A percentile compares a stretch with the other conserved stretches of the same genome.
Evolutionary conservation across 495 filamentous ascomycete species (phyloP).

Genomic region (Penicillium pulvis): DNA sequence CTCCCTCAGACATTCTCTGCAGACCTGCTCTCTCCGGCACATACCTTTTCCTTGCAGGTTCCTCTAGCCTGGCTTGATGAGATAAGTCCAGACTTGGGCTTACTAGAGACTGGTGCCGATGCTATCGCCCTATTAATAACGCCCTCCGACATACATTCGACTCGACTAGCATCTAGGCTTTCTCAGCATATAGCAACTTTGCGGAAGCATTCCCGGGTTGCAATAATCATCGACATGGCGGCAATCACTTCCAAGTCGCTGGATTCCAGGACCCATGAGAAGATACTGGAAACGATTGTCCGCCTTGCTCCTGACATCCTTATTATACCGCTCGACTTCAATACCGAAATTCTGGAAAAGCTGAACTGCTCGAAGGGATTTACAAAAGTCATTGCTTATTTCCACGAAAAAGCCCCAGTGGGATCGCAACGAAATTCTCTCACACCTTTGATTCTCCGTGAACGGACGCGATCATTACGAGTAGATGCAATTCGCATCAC

Average conservation of each 20-base stretch:
- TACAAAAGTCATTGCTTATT: slow-evolving; percentile 13
- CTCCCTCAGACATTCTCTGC: slow-evolving; percentile 12
- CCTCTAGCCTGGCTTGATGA: slow-evolving; percentile 53
- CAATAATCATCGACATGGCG: slow-evolving; percentile 25
- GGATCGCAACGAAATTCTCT: slow-evolving; percentile 2
- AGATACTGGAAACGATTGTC: slow-evolving; percentile 16
- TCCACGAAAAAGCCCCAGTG: slow-evolving; percentile 10
- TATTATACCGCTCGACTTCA: slow-evolving; percentile 13
- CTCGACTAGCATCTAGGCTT: slow-evolving; percentile 2
- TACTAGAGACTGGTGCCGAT: slow-evolving; percentile 62
- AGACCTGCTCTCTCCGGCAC: slow-evolving; percentile 22
- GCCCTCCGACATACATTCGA: slow-evolving; percentile 2
- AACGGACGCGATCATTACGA: background rate
- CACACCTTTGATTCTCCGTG: background rate
- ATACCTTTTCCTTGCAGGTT: slow-evolving; percentile 60
- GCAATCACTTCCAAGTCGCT: background rate
- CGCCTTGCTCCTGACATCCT: slow-evolving; percentile 28
- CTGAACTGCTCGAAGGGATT: slow-evolving; percentile 12
- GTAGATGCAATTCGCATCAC: slow-evolving; percentile 23
- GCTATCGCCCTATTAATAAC: slow-evolving; percentile 62
- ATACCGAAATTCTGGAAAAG: background rate
- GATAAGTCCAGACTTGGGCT: slow-evolving; percentile 51
- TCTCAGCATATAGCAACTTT: slow-evolving; percentile 22
- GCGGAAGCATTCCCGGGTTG: slow-evolving; percentile 21
- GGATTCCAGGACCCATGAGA: background rate